Base-by-base conservation (phyloP, 2,329 filamentous ascomycete genomes). In the Penicillium digitatum region DNA sequence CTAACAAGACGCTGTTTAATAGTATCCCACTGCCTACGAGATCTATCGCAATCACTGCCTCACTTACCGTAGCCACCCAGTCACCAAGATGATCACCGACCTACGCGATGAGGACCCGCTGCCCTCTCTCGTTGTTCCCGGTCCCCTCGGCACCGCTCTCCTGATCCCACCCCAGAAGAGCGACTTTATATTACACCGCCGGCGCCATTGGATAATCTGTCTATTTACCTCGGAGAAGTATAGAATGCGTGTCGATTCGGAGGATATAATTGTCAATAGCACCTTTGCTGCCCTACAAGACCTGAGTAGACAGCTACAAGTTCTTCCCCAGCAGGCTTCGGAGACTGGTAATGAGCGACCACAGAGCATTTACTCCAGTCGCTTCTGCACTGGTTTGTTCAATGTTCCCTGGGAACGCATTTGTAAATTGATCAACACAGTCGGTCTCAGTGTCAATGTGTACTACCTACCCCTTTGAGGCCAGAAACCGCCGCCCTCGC, bases 311-410 rank as follows among this genome's bases (percentile, higher is more conserved):
- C 71, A 79, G 59, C 64, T 83, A 18, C 14, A 14, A 7, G 16
- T 3, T 20, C 16, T 11, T 34, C 8, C 5, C 37, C 37, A 18
- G 5, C 26, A 20, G 27, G 10, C 10, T 16, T 18, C 44, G 1
- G 22, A 12, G 10, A 24, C 14, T 2, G 7, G 20, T 7, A 29
- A 9, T 10, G 44, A 48, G 9, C 37, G 18, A 20, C 51, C 51
- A 6, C 16, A 12, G 5, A 24, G n/a, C 16, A 58, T 83, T 0
- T 76, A 76, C 55, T 78, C 81, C 52, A 81, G 80, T 59, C 76
- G 76, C 55, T 82, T 86, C 60, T 86, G 86, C 62, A 79, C 81
- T 26, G 83, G 81, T 0, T 67, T 79, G 32, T 86, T 86, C 64
- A 71, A 69, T 0, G 81, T 86, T 26, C 70, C 76, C 12, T 86